Conservation (phyloP, 371 early-diverging fungal species). For the Apophysomyces elegans region DNA sequence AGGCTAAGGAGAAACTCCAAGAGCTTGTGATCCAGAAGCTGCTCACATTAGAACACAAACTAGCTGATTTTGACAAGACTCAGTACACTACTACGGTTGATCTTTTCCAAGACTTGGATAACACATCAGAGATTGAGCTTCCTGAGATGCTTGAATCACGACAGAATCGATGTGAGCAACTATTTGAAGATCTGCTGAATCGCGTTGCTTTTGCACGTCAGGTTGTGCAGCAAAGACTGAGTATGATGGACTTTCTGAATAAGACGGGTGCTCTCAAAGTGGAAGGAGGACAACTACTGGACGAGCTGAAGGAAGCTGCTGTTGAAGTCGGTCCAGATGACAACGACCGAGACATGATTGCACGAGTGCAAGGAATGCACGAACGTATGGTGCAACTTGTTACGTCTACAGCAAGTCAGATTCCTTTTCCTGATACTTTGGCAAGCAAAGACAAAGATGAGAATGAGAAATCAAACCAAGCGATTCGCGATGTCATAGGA, state of each 20-base stretch:
- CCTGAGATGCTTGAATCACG: constrained; percentile 48
- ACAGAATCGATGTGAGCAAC: constrained; percentile 51
- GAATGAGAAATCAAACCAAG: constrained; percentile 36
- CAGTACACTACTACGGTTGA: constrained; percentile 44
- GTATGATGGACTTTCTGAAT: constrained; percentile 39
- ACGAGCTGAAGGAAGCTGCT: constrained; percentile 30
- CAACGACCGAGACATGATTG: constrained; percentile 44
- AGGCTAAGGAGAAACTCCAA: constrained; percentile 17
- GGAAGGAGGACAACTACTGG: constrained; percentile 15
- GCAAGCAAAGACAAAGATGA: constrained; percentile 30
- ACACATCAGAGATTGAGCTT: constrained; percentile 40
- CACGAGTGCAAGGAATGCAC: constrained; percentile 41
- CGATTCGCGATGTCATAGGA: constrained; percentile 31
- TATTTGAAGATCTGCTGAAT: constrained; percentile 38
- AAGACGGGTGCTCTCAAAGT: constrained; percentile 28
- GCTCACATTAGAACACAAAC: constrained; percentile 35
- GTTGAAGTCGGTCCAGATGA: constrained; percentile 28
- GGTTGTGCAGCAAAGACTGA: constrained; percentile 50
- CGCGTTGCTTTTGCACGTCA: constrained; percentile 48
- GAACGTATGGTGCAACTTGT: constrained; percentile 43
- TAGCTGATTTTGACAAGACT: constrained; percentile 41
- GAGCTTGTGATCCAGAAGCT: constrained; percentile 25
- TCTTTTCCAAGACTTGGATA: constrained; percentile 53
- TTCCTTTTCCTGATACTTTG: constrained; percentile 37
- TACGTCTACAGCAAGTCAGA: constrained; percentile 35